Base-by-base conservation (phyloP, 1,284 basidiomycete genomes). In the Apiotrichum sp. region DNA sequence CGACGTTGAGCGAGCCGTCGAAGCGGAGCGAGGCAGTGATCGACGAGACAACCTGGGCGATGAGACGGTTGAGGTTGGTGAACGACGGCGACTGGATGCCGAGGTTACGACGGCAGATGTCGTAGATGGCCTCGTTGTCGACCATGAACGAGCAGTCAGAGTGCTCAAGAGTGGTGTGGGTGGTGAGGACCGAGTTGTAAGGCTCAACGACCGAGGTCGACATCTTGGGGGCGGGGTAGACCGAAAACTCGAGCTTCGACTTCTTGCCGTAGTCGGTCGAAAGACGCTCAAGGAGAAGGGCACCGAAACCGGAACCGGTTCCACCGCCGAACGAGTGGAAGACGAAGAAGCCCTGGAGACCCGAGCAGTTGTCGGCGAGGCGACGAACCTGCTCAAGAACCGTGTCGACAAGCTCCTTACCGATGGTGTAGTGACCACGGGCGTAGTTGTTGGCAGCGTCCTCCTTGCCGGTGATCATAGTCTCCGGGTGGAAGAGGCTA, bases 241-340 rank as follows among this genome's bases (percentile, higher is more conserved):
- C 93, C 68, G 90, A 90, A 81, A 99, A 98, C 79, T 98, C 95
- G 65, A 98, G 84, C 83, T 98, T 98, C 54, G 93, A 93, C 82
- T 98, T 98, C 79, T 98, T 98, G 77, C 96, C 96, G 71, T 98
- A 98, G 80, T 98, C 95, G 62, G 88, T 87, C 44, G 93, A 95
- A 61, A 98, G 86, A 60, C 92, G 86, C 79, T 98, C 96, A 63
- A 98, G 84, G 55, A 98, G 82, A 67, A 98, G 87, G 53, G 96
- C 93, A 74, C 96, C 96, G 77, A 99, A 98, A 69, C 96, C 96
- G 62, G 96, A 98, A 72, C 96, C 96, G 68, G 95, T 98, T 78
- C 96, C 96, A 77, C 96, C 96, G 74, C 96, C 96, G 73, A 98
- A 97, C 46, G 96, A 98, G 82, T 98, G 96, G 86, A 98, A 98